Evolutionary conservation across 202 grass and related monocot genomes (phyloP), one percentile per base, ranked within the genome.

Genomic region (Zoysia matrella): DNA sequence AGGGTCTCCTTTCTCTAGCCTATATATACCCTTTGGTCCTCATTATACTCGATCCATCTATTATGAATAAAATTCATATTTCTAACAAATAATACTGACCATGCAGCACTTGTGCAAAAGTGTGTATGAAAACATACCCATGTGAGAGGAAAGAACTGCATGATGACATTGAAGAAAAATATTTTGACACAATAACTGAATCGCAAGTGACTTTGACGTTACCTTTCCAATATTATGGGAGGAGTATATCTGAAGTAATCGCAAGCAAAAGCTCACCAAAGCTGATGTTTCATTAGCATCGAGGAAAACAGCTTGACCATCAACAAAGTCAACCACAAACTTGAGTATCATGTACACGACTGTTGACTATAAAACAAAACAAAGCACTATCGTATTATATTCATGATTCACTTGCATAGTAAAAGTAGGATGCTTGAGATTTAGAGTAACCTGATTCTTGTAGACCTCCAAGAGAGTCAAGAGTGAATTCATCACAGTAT

Each of bases 201-300:
- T 40, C 57, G 50, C 7, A 83, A 65, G 77, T 30, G 67, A 61
- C 60, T 47, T 47, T 66, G 69, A 58, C 18, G 75, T 73, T 90
- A 98, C 95, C 90, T 95, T 95, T 76, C 95, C 95, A 84, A 98
- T 95, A 83, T 95, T 98, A 71, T 98, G 88, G 16, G 92, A 93
- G 73, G 95, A 98, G 83, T 98, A 98, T 78, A 95, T 91, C 84
- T 91, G 92, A 62, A 98, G 90, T 73, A 98, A 81, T 60, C 43
- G 86, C 89, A 98, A 80, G 89, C 92, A 98, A 84, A 98, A 98
- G 74, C 40, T 90, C 77, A 95, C 86, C 87, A 98, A 89, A 83
- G 88, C 85, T 73, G 92, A 93, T 79, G 95, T 98, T 87, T 93
- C 95, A 78, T 90, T 95, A 51, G 85, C 87, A 88, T 88, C 91